Percentiles rank a stretch among this genome's conserved stretches.
Conservation (phyloP, 768 basidiomycete species). For the Boletus coccyginus region DNA sequence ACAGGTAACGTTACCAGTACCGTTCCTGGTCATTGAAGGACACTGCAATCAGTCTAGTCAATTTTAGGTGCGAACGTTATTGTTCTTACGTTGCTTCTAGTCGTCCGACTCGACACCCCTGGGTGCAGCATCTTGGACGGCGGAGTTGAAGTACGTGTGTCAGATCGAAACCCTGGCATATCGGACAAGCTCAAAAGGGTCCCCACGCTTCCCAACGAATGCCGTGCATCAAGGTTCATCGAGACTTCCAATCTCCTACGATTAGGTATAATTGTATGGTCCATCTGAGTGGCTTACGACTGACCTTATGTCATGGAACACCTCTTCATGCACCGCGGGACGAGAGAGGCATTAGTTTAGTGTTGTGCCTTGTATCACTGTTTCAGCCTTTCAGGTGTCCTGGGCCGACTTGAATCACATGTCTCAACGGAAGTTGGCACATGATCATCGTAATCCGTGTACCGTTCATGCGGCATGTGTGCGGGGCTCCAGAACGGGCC, state of each 20-base stretch:
- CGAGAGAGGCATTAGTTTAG: neutral
- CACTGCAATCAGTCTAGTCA: neutral
- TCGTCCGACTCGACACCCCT: neutral
- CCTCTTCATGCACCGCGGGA: no score
- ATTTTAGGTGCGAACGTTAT: no score
- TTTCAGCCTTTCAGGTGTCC: no score
- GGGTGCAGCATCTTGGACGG: neutral
- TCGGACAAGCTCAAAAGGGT: neutral
- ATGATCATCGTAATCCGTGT: neutral
- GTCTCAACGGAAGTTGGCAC: neutral
- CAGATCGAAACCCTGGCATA: neutral
- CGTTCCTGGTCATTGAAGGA: neutral
- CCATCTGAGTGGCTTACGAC: neutral
- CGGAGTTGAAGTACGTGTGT: neutral
- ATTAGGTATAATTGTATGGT: neutral
- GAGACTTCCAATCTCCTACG: neutral
- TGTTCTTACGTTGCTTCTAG: no score
- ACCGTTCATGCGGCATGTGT: neutral
- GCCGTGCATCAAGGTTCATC: neutral
- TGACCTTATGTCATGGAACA: neutral
- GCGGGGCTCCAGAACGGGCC: neutral
- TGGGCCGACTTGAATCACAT: neutral
- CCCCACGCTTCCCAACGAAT: neutral
- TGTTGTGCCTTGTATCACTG: neutral
- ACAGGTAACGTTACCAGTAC: slow-evolving; percentile 10